Evolutionary conservation across 2,329 filamentous ascomycete species (phyloP).

Genomic region (Pochonia chlamydosporia): DNA sequence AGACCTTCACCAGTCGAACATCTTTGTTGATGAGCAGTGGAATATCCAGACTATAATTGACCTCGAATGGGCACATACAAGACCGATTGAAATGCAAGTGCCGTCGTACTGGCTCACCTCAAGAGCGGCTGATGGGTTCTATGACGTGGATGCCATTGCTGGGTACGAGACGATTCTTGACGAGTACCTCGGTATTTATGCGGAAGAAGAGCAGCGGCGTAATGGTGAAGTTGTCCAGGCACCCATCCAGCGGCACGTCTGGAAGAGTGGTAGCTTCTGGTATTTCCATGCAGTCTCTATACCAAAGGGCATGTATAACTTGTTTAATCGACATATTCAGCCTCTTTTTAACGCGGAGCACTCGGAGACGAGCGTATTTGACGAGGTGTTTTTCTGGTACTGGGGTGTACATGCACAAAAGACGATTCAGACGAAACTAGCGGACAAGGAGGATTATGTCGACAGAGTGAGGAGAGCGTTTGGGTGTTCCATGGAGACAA

Average conservation of each 20-base stretch:
- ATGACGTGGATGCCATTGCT: neutral
- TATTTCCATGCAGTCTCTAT: too few species aligned
- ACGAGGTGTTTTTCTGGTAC: slow-evolving; percentile 1
- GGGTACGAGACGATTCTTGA: slow-evolving; percentile 1
- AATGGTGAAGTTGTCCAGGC: neutral
- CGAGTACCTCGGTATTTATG: slow-evolving; percentile 7
- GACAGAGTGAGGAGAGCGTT: neutral
- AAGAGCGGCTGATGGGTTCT: slow-evolving; percentile 4
- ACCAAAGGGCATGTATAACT: slow-evolving; percentile 14
- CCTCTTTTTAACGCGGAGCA: slow-evolving; percentile 14
- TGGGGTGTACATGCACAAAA: neutral
- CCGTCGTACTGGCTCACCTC: slow-evolving; percentile 18
- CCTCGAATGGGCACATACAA: slow-evolving; percentile 28
- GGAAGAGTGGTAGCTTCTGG: slow-evolving; percentile 11
- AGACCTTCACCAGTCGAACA: slow-evolving; percentile 27
- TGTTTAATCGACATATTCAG: slow-evolving; percentile 14
- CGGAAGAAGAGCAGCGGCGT: slow-evolving; percentile 6
- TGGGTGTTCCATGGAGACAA: too few species aligned
- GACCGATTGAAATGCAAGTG: slow-evolving; percentile 13
- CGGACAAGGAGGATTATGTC: neutral
- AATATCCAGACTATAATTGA: slow-evolving; percentile 28
- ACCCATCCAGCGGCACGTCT: neutral
- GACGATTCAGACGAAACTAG: neutral
- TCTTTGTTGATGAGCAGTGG: slow-evolving; percentile 30
- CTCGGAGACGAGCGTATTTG: slow-evolving; percentile 1